These are phyloP conservation scores for Cucurbita ficifolia DNA, from an alignment of 306 rosid species.

Conservation along the genomic window DNA sequence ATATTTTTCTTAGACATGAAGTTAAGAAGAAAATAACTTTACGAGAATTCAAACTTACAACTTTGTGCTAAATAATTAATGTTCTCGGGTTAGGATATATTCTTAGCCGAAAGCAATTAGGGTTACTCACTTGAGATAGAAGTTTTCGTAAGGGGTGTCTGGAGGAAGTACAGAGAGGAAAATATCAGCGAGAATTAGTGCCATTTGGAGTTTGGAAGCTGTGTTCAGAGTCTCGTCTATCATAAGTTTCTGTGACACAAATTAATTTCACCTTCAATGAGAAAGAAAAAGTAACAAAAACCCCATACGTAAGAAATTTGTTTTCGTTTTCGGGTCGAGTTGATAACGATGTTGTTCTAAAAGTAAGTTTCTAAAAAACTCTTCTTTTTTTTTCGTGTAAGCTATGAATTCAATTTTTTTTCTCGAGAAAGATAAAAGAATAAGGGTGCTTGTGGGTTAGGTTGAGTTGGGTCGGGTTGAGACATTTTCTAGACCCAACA, in stretches of 20 bases:
- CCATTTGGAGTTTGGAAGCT: slow-evolving; percentile 54
- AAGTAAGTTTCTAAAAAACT: neutral
- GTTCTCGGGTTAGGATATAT: neutral
- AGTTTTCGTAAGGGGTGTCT: slow-evolving; percentile 33
- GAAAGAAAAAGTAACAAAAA: neutral
- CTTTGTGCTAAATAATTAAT: neutral
- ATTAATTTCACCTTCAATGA: neutral
- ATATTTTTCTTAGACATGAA: too few relatives aligned
- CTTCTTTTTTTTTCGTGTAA: too few relatives aligned
- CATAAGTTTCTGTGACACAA: slow-evolving; percentile 40
- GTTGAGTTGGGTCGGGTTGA: too few relatives aligned
- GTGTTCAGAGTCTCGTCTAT: slow-evolving; percentile 46
- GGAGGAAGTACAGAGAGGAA: slow-evolving; percentile 42
- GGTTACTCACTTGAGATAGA: slow-evolving; percentile 45
- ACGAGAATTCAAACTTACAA: neutral
- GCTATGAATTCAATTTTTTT: too few relatives aligned
- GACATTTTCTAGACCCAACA: too few relatives aligned
- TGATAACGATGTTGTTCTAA: neutral
- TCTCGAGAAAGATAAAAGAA: too few relatives aligned
- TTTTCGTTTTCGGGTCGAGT: neutral
- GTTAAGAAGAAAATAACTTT: neutral
- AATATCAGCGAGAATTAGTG: slow-evolving; percentile 49
- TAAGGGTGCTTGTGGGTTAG: too few relatives aligned
- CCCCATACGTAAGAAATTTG: neutral
- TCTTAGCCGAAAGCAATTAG: neutral